Percentiles rank a stretch among this genome's conserved stretches.
phyloP scores from a whole-genome alignment of 2,329 filamentous ascomycete species.

The Monascus ruber region DNA sequence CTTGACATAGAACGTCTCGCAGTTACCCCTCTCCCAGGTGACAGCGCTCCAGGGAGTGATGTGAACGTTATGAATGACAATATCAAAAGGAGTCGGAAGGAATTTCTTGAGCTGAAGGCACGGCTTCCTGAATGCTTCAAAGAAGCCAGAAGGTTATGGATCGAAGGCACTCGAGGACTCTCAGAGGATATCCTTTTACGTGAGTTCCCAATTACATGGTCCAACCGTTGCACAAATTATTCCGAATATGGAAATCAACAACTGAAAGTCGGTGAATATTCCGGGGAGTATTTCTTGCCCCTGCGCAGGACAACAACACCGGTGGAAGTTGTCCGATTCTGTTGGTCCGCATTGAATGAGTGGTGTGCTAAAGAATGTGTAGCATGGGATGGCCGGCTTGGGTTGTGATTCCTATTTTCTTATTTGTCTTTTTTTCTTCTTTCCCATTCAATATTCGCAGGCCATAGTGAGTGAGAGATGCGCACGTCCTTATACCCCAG shows the following conservation, averaged over 20 bases:
- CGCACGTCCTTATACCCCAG: too few species aligned
- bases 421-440: too few species aligned
- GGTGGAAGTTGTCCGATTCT: slow-evolving; percentile 36
- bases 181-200: slow-evolving; percentile 28
- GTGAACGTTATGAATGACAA: slow-evolving; percentile 27
- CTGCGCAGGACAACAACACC: slow-evolving; percentile 31
- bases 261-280: slow-evolving; percentile 24
- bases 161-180: slow-evolving; percentile 30
- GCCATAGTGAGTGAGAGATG: too few species aligned
- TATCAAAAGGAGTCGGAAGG: slow-evolving; percentile 24
- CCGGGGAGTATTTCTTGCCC: slow-evolving; percentile 31
- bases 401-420: slow-evolving; percentile 17
- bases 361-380: slow-evolving; percentile 37
- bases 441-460: too few species aligned
- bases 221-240: slow-evolving; percentile 25
- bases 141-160: slow-evolving; percentile 34
- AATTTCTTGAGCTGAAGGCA: slow-evolving; percentile 29
- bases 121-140: slow-evolving; percentile 30
- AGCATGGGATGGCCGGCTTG: slow-evolving; percentile 31
- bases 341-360: slow-evolving; percentile 32
- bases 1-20: slow-evolving; percentile 36
- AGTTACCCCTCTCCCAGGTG: slow-evolving; percentile 26
- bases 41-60: slow-evolving; percentile 33
- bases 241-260: slow-evolving; percentile 24
- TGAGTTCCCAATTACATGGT: slow-evolving; percentile 37